These are phyloP conservation scores for Obelidium mucronatum DNA, from an alignment of 192 early-diverging fungal species.

Conservation along the genomic window DNA sequence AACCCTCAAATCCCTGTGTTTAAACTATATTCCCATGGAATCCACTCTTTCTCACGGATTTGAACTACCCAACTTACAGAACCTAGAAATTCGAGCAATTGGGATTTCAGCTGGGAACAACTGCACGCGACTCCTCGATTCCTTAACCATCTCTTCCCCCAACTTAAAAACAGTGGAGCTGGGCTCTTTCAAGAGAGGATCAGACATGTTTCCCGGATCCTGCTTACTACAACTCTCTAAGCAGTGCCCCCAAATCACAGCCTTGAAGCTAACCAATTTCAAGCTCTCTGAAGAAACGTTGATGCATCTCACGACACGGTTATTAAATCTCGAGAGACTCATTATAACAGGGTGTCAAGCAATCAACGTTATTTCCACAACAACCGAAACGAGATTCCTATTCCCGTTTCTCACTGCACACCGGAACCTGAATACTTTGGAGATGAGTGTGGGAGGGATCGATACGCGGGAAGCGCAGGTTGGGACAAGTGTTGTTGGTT, in stretches of 20 bases:
- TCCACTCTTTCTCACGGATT: neutral
- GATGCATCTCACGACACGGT: neutral
- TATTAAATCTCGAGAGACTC: neutral
- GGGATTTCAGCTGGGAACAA: neutral
- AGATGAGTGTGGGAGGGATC: conserved; percentile 1
- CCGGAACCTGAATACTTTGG: neutral
- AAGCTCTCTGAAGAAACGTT: neutral
- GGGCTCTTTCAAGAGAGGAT: neutral
- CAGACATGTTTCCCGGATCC: neutral
- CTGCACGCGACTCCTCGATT: neutral
- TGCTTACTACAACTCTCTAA: neutral
- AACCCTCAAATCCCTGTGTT: neutral
- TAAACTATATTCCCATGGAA: neutral
- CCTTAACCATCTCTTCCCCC: neutral
- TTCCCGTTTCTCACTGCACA: neutral
- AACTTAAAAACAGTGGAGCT: neutral
- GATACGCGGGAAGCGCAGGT: neutral
- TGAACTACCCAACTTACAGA: neutral
- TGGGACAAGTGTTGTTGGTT: neutral
- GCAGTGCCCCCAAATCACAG: neutral
- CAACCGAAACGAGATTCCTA: neutral
- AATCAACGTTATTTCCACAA: neutral
- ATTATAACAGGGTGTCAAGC: neutral
- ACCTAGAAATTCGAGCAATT: neutral
- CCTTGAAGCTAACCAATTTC: neutral